Base-by-base conservation (phyloP, 371 early-diverging fungal genomes). In the Syncephalastrum monosporum region DNA sequence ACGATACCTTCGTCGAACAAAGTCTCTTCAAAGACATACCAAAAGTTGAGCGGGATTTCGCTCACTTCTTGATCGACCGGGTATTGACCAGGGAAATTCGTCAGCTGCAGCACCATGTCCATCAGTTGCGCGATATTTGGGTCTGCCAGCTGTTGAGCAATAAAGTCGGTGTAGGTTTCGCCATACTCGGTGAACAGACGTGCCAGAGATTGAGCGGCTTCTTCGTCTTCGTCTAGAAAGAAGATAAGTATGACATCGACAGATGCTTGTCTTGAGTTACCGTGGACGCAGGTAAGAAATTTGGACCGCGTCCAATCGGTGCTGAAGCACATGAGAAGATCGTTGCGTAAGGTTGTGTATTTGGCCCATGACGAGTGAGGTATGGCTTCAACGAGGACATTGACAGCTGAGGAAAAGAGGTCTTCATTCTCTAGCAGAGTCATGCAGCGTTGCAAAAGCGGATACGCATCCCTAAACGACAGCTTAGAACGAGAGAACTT, bases 11-110 rank as follows among this genome's bases (percentile, higher is more conserved):
- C 59, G 46, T 82, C 82, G 49, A 70, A 75, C 27, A 89, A 55
- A 0, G 88, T 77, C 53, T 91, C 91, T 64, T 91, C 89, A 24
- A 89, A 63, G 45, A 83, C 64, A 44, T 82, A 87, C 91, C 91
- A 91, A 54, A 89, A 85, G 56, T 84, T 83, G 24, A 91, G 79
- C 3, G 90, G 79, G 47, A 85, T 75, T 27, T 87, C 91, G 52
- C 86, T 83, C 50, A 87, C 69, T 53, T 84, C 85, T 67, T 92
- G 88, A 58, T 89, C 89, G 15, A 77, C 75, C 13, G 85, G 88
- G 45, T 81, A 87, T 55, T 85, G 77, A 0, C 92, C 92, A 13
- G 84, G 82, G 53, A 82, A 91, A 33, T 78, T 84, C 5, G 87
- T 86, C 57, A 87, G 74, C 25, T 79, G 85, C 63, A 91, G 72